Evolutionary conservation across 2,329 filamentous ascomycete genomes (phyloP).

Genomic region (Aciculosporium take): DNA sequence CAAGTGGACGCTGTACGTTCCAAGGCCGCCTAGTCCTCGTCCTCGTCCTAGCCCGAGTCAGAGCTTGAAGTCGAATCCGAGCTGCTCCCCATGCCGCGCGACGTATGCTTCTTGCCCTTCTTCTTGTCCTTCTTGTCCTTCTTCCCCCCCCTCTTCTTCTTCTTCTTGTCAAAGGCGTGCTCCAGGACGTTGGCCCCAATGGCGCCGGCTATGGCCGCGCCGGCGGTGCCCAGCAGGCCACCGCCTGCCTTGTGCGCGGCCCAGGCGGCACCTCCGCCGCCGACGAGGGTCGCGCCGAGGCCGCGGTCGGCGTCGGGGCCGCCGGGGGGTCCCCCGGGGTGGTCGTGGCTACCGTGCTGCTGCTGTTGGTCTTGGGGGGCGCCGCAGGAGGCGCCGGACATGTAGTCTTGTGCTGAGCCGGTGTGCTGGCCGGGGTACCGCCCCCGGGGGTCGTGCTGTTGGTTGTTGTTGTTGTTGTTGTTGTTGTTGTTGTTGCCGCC

Average conservation of each 20-base stretch:
- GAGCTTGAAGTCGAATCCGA: constrained; percentile 15
- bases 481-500: too few relatives aligned
- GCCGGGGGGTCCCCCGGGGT: not conserved
- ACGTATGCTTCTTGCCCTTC: constrained; percentile 17
- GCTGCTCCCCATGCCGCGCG: constrained; percentile 5
- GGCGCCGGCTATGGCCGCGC: constrained; percentile 36
- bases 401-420: not conserved
- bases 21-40: not conserved
- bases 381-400: too few relatives aligned
- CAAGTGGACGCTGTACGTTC: not conserved
- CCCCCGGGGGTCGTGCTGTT: too few relatives aligned
- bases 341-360: too few relatives aligned
- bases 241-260: constrained; percentile 39
- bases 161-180: constrained; percentile 23
- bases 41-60: not conserved
- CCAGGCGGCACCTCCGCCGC: constrained; percentile 39
- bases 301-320: constrained; percentile 35
- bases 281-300: constrained; percentile 37
- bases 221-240: constrained; percentile 35
- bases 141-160: too few relatives aligned
- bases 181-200: constrained; percentile 40
- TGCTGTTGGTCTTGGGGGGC: too few relatives aligned
- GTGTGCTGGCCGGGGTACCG: too few relatives aligned
- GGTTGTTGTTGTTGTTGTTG: too few relatives aligned
- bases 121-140: too few relatives aligned